Conservation (phyloP, 768 basidiomycete genomes). For the Hydnum rufescens region DNA sequence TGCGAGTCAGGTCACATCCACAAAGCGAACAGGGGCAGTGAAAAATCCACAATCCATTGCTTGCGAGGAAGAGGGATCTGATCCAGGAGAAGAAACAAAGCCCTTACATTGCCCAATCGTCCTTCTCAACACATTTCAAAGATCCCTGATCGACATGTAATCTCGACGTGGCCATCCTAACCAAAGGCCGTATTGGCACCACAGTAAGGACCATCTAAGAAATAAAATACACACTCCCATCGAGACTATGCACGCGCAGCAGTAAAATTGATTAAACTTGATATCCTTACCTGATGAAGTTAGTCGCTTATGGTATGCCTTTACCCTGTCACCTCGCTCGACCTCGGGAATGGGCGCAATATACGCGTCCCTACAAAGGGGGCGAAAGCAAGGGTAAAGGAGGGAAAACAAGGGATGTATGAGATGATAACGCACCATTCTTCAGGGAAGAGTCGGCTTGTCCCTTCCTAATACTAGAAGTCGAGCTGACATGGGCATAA, state of each 20-base stretch:
- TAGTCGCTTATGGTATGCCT: conserved; percentile 67
- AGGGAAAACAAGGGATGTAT: background rate
- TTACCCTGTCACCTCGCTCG: conserved; percentile 60
- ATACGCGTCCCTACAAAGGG: conserved; percentile 52
- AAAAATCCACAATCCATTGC: background rate
- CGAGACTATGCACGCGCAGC: conserved; percentile 79
- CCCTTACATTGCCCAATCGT: conserved; percentile 60
- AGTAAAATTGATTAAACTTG: conserved; percentile 29
- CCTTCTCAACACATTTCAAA: conserved; percentile 47
- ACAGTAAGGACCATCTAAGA: background rate
- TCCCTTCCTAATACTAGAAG: conserved; percentile 84
- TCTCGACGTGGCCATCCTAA: conserved; percentile 67
- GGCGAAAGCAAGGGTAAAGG: conserved; percentile 1
- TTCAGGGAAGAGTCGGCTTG: conserved; percentile 68
- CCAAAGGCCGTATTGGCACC: background rate
- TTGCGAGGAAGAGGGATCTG: background rate
- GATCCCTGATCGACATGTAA: conserved; percentile 48
- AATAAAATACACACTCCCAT: conserved; percentile 76
- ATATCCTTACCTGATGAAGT: conserved; percentile 48
- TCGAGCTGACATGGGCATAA: conserved; percentile 43
- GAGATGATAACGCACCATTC: conserved; percentile 46
- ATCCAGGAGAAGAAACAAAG: too few species aligned
- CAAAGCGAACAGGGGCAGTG: too few species aligned
- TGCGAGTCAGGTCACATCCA: too few species aligned
- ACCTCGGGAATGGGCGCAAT: conserved; percentile 58